Evolutionary conservation across 345 rosid species (phyloP), one percentile per base, ranked within the genome.

Genomic region (Arabidopsis thaliana): DNA sequence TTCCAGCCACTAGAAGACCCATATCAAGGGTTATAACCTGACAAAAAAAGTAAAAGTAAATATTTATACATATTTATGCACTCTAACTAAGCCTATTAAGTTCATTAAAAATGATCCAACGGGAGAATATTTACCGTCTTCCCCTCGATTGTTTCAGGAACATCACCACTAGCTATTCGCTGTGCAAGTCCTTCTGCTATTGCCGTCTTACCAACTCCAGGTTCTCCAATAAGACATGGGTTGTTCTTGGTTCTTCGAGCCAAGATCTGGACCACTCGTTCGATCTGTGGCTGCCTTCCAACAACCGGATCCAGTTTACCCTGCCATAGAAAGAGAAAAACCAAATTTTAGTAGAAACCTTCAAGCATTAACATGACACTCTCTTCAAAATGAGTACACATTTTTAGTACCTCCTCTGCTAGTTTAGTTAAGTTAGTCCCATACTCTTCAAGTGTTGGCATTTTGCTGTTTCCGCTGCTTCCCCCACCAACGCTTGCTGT

Each of bases 121-220:
- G 69, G 8, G 46, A 22, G 52, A 41, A 49, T 3, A 2, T 4
- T 65, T 69, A 91, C 98, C 96, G 91, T 96, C 87, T 96, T 96
- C 30, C 99, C 85, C 76, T 93, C 96, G 68, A 93, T 93, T 49
- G 99, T 96, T 50, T 93, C 99, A 53, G 99, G 99, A 82, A 89
- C 97, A 80, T 96, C 99, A 65, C 97, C 97, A 69, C 75, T 88
- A 23, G 97, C 85, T 72, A 96, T 96, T 23, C 98, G 83, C 51
- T 93, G 99, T 45, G 99, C 99, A 45, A 93, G 98, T 68, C 99
- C 99, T 86, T 93, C 99, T 1, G 99, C 99, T 79, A 96, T 96
- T 67, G 99, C 98, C 52, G 99, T 96, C 88, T 96, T 96, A 58
- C 99, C 99, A 42, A 96, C 99, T 50, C 99, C 99, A 75, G 99